A percentile compares a stretch with the other conserved stretches of the same genome.
Evolutionary conservation across 164 flowering plant species (phyloP).

Genomic region (Nelumbo lutea): DNA sequence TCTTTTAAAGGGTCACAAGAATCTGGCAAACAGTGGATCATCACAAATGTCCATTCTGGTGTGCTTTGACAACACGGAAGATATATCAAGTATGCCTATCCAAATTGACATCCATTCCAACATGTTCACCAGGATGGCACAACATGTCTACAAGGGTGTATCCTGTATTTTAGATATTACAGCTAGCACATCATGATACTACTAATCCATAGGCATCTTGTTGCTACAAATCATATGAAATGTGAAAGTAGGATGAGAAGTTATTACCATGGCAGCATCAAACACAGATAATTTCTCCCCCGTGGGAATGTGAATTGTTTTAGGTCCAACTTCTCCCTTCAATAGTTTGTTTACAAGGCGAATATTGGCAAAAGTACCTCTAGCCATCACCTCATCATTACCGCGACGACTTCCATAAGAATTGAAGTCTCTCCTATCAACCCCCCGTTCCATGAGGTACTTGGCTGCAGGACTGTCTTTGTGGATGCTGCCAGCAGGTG

Average conservation of each 20-base stretch:
- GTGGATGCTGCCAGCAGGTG: slow-evolving; percentile 87
- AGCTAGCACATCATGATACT: no score
- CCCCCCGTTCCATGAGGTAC: slow-evolving; percentile 61
- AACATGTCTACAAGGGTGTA: neutral
- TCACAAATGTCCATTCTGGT: no score
- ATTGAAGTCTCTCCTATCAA: slow-evolving; percentile 65
- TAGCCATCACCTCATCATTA: slow-evolving; percentile 70
- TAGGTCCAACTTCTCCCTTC: slow-evolving; percentile 75
- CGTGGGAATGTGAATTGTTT: slow-evolving; percentile 60
- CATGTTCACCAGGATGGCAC: neutral
- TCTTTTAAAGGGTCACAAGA: no score
- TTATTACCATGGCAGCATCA: slow-evolving; percentile 58
- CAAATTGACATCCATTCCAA: no score
- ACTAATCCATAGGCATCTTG: neutral
- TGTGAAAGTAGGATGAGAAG: neutral
- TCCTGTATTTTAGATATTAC: no score
- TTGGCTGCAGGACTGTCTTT: slow-evolving; percentile 73
- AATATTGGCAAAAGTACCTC: slow-evolving; percentile 73
- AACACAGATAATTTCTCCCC: slow-evolving; percentile 62
- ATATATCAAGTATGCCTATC: no score
- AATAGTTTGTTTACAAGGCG: slow-evolving; percentile 59
- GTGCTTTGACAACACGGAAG: no score
- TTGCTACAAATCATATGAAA: neutral
- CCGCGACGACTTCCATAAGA: slow-evolving; percentile 81
- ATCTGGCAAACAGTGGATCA: no score